Evolutionary conservation across 2,329 filamentous ascomycete genomes (phyloP).

Genomic region (Clonostachys rhizophaga): DNA sequence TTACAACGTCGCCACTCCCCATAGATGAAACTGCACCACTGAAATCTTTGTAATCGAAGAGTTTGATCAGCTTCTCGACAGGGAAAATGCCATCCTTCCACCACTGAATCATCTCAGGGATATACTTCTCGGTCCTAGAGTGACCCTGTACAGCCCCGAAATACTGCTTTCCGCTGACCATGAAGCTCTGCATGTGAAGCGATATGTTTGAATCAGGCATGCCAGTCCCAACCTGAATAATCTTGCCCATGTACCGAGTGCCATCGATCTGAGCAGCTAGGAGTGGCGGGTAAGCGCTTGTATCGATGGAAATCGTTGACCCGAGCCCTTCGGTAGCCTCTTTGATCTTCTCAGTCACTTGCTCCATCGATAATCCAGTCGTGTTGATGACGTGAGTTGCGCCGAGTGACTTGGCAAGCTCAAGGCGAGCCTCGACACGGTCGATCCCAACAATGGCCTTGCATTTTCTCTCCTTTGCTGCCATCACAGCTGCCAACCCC

Average conservation of each 20-base stretch:
- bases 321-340: conserved; percentile 38
- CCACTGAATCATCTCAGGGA: conserved; percentile 22
- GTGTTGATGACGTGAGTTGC: conserved; percentile 23
- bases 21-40: conserved; percentile 19
- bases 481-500: conserved; percentile 25
- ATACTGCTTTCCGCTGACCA: conserved; percentile 40
- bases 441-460: conserved; percentile 21
- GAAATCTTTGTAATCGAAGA: conserved; percentile 21
- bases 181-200: conserved; percentile 35
- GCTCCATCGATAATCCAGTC: conserved; percentile 7
- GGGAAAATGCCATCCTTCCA: conserved; percentile 24
- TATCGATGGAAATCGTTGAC: conserved; percentile 41
- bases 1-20: conserved; percentile 19
- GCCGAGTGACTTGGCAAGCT: conserved; percentile 19
- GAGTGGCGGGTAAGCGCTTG: conserved; percentile 34
- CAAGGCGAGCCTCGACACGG: conserved; percentile 14
- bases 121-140: conserved; percentile 32
- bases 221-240: conserved; percentile 44
- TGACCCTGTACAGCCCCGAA: conserved; percentile 30
- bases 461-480: conserved; percentile 16
- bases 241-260: conserved; percentile 36
- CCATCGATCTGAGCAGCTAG: conserved; percentile 33
- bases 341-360: conserved; percentile 17
- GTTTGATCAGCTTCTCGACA: conserved; percentile 20
- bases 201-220: conserved; percentile 32